Conservation (phyloP, 208 protist genomes). For the Trypanosoma rangeli region DNA sequence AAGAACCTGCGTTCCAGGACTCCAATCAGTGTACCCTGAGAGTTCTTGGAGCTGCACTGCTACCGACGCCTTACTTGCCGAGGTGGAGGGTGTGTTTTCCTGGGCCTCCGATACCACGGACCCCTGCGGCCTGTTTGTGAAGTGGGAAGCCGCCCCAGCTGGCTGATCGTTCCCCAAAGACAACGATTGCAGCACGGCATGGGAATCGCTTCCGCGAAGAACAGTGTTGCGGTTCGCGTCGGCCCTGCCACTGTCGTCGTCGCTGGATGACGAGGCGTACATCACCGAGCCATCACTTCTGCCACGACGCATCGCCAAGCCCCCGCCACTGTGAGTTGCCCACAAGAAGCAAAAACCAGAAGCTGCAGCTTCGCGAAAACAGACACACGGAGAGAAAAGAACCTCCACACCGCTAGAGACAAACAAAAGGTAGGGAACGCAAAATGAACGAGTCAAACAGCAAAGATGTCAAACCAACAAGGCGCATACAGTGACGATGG, state of each 20-base stretch:
- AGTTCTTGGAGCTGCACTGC: neutral
- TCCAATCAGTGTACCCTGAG: neutral
- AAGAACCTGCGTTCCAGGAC: conserved; percentile 5
- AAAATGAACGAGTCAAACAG: too few species aligned
- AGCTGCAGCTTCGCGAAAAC: conserved; percentile 3
- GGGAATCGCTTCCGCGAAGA: neutral
- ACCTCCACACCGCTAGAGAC: too few species aligned
- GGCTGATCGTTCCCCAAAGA: neutral
- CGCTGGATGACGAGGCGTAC: conserved; percentile 14
- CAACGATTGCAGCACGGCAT: neutral
- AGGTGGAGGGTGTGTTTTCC: neutral
- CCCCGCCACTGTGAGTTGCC: neutral
- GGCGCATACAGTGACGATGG: too few species aligned
- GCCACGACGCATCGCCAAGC: neutral
- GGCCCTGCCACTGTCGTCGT: neutral
- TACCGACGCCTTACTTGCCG: neutral
- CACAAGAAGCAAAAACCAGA: conserved; percentile 21
- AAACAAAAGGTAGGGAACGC: too few species aligned
- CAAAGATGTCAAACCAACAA: too few species aligned
- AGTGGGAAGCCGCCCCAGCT: neutral
- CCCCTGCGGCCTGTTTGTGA: neutral
- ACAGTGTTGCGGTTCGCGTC: neutral
- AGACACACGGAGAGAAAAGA: conserved; percentile 6
- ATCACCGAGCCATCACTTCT: conserved; percentile 6
- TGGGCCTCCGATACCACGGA: neutral